Conservation (phyloP, 2,329 filamentous ascomycete species). For the Fusarium beomiforme region DNA sequence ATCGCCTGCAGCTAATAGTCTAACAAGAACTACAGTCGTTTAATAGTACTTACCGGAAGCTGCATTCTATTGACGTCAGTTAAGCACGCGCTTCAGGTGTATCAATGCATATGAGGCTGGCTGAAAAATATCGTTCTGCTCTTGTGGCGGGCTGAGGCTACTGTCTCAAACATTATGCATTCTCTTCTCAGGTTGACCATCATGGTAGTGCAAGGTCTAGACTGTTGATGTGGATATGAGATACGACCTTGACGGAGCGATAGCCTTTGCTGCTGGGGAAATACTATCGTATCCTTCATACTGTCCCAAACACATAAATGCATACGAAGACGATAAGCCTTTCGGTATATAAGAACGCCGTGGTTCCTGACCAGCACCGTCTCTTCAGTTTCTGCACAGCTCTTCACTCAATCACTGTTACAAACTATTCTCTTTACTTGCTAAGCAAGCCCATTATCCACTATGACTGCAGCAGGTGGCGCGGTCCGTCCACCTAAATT, state of each 20-base stretch:
- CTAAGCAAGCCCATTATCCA: neutral
- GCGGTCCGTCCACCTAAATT: neutral
- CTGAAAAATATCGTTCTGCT: neutral
- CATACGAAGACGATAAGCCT: no score
- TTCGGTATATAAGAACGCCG: neutral
- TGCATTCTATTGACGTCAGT: neutral
- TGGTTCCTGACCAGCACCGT: accelerated
- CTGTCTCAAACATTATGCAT: neutral
- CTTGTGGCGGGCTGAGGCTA: neutral
- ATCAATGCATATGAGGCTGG: neutral
- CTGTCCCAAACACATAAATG: no score
- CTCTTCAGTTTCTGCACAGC: neutral
- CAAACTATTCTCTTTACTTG: neutral
- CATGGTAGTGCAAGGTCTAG: neutral
- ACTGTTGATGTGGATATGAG: no score
- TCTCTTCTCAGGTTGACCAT: neutral
- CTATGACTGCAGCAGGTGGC: neutral
- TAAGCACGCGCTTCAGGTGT: neutral
- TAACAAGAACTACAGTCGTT: accelerated
- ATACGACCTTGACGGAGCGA: neutral
- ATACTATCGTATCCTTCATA: no score
- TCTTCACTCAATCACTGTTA: neutral
- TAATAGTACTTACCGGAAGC: accelerated
- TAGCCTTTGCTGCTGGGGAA: neutral
- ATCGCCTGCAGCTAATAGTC: neutral